phyloP scores from a whole-genome alignment of 148 eudicot species.

The Fagopyrum esculentum region DNA sequence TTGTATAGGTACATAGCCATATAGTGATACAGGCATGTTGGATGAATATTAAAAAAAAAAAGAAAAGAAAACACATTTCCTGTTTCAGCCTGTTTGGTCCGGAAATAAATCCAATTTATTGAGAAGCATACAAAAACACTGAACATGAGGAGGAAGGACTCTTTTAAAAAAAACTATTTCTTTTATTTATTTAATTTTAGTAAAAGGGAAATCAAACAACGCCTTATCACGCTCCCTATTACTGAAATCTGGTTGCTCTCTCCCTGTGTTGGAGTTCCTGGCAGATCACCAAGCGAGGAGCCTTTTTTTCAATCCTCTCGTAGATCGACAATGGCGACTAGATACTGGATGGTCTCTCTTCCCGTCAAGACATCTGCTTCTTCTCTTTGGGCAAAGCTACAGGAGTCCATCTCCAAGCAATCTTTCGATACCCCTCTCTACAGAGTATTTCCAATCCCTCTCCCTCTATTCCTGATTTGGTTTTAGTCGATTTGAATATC shows the following conservation, averaged over 20 bases:
- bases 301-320: constrained; percentile 5
- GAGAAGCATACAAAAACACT: constrained; percentile 6
- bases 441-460: constrained; percentile 28
- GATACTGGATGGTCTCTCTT: constrained; percentile 90
- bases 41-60: no score
- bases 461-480: neutral
- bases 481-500: neutral
- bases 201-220: neutral
- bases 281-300: constrained; percentile 5
- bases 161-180: neutral
- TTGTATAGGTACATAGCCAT: no score
- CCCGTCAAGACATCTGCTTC: constrained; percentile 57
- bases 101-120: neutral
- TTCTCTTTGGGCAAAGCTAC: constrained; percentile 64
- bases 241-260: constrained; percentile 11
- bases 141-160: neutral
- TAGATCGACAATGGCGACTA: constrained; percentile 56
- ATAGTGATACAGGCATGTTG: no score
- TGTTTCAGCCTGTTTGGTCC: neutral
- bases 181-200: neutral
- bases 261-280: constrained; percentile 2
- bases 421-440: constrained; percentile 83
- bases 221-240: constrained; percentile 7
- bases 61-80: no score
- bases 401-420: constrained; percentile 77